Evolutionary conservation across 2,329 filamentous ascomycete genomes (phyloP).

Genomic region (Sarocladium brachiariae): DNA sequence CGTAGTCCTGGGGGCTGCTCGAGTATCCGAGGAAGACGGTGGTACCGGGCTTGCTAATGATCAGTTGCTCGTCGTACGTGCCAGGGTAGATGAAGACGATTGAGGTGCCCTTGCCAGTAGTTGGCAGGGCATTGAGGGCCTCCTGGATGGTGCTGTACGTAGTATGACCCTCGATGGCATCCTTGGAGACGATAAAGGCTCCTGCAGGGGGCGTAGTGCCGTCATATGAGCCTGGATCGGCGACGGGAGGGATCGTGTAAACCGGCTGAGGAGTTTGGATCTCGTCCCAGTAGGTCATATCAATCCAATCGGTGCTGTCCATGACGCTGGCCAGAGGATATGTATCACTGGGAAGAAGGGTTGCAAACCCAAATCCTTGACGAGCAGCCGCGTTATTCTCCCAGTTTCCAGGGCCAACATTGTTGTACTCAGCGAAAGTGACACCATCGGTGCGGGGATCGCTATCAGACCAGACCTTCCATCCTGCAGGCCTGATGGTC

Average conservation of each 20-base stretch:
- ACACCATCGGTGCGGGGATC: not conserved
- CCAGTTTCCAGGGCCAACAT: slow-evolving; percentile 1
- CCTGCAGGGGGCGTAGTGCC: slow-evolving; percentile 35
- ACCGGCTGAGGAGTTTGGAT: not conserved
- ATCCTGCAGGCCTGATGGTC: not conserved
- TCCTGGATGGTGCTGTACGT: slow-evolving; percentile 37
- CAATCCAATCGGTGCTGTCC: slow-evolving; percentile 2
- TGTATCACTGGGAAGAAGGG: not conserved
- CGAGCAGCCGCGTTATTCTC: slow-evolving; percentile 1
- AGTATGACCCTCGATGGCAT: slow-evolving; percentile 22
- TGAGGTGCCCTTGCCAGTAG: slow-evolving; percentile 41
- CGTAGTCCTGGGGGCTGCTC: slow-evolving; percentile 41
- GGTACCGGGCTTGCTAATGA: slow-evolving; percentile 38
- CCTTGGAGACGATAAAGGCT: slow-evolving; percentile 40
- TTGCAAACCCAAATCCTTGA: not conserved
- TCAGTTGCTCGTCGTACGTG: slow-evolving; percentile 54
- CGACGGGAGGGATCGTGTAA: not conserved
- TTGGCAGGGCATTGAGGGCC: slow-evolving; percentile 50
- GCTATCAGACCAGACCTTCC: not conserved
- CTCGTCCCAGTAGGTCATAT: slow-evolving; percentile 1
- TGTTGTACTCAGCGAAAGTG: slow-evolving; percentile 4
- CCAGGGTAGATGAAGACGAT: slow-evolving; percentile 58
- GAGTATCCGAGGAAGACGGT: slow-evolving; percentile 56
- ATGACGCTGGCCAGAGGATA: not conserved
- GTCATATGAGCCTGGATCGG: not conserved